A percentile compares a stretch with the other conserved stretches of the same genome.
Evolutionary conservation across 345 rosid genomes (phyloP).

Genomic region (Lumnitzera littorea): DNA sequence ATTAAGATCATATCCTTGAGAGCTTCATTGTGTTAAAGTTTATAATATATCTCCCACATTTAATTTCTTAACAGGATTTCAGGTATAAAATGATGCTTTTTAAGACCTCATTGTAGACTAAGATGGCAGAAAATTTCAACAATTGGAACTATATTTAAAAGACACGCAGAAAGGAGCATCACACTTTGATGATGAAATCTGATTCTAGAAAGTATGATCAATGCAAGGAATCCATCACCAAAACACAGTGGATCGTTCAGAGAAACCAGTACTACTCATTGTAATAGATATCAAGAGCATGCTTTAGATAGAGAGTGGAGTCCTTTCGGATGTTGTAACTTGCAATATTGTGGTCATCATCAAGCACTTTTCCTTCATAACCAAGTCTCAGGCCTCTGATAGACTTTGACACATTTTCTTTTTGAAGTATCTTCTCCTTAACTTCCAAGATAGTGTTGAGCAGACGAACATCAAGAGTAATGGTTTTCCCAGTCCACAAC

Average conservation of each 20-base stretch:
- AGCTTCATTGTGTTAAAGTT: neutral
- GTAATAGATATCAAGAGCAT: too few relatives aligned
- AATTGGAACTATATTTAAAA: too few relatives aligned
- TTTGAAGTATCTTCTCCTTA: slow-evolving; percentile 10
- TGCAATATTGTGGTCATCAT: slow-evolving; percentile 10
- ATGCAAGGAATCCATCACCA: neutral
- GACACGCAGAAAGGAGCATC: too few relatives aligned
- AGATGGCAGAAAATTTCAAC: too few relatives aligned
- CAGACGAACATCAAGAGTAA: slow-evolving; percentile 22
- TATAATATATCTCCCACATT: too few relatives aligned
- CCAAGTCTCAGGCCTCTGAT: slow-evolving; percentile 7
- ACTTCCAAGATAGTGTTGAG: slow-evolving; percentile 10
- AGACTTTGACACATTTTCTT: slow-evolving; percentile 7
- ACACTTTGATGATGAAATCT: too few relatives aligned
- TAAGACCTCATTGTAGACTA: too few relatives aligned
- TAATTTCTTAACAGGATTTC: too few relatives aligned
- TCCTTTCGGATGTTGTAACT: slow-evolving; percentile 22
- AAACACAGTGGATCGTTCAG: neutral
- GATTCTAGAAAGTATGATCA: too few relatives aligned
- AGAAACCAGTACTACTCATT: slow-evolving; percentile 6
- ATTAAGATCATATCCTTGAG: neutral
- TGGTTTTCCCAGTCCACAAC: slow-evolving; percentile 22
- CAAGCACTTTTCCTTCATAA: slow-evolving; percentile 24
- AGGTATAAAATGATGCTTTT: too few relatives aligned
- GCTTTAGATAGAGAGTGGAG: slow-evolving; percentile 7